Evolutionary conservation across 2,329 filamentous ascomycete genomes (phyloP).

Genomic region (Ophiosphaerella narmari): DNA sequence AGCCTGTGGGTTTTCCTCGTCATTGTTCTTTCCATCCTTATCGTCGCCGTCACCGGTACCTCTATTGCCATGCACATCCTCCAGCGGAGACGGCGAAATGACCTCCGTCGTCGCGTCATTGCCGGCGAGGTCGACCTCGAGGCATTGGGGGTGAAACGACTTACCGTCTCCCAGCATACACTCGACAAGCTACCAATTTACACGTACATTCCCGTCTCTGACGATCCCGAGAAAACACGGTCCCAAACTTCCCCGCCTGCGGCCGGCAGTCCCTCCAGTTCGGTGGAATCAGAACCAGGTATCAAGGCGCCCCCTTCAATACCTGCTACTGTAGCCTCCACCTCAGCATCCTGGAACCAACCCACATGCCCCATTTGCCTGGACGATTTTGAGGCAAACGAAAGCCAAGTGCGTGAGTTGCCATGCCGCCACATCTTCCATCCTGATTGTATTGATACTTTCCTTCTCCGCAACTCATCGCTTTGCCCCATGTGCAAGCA

Average conservation of each 20-base stretch:
- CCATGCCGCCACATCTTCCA: slow-evolving; percentile 94
- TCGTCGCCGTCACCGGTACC: slow-evolving; percentile 68
- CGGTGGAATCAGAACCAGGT: slow-evolving; percentile 20
- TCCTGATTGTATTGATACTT: slow-evolving; percentile 86
- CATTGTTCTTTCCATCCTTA: slow-evolving; percentile 71
- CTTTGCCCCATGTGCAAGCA: slow-evolving; percentile 91
- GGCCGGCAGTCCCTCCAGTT: slow-evolving; percentile 11
- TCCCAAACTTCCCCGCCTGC: slow-evolving; percentile 13
- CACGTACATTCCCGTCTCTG: slow-evolving; percentile 61
- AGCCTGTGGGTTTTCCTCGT: slow-evolving; percentile 80
- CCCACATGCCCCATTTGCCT: slow-evolving; percentile 89
- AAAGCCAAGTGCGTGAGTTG: slow-evolving; percentile 79
- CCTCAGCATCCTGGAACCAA: slow-evolving; percentile 62
- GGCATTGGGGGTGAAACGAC: slow-evolving; percentile 78
- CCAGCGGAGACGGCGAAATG: slow-evolving; percentile 71
- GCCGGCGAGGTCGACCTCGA: slow-evolving; percentile 85
- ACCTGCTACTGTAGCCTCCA: slow-evolving; percentile 6
- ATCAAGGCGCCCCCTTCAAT: slow-evolving; percentile 11
- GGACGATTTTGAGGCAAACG: slow-evolving; percentile 72
- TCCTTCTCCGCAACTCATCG: slow-evolving; percentile 76
- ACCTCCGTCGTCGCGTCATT: slow-evolving; percentile 71
- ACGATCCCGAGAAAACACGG: slow-evolving; percentile 21
- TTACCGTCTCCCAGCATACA: slow-evolving; percentile 74
- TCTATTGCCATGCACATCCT: slow-evolving; percentile 77
- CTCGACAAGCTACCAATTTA: slow-evolving; percentile 78